Percentiles rank a stretch among this genome's conserved stretches.
phyloP scores from a whole-genome alignment of 371 early-diverging fungal genomes.

The Phascolomyces articulosus region DNA sequence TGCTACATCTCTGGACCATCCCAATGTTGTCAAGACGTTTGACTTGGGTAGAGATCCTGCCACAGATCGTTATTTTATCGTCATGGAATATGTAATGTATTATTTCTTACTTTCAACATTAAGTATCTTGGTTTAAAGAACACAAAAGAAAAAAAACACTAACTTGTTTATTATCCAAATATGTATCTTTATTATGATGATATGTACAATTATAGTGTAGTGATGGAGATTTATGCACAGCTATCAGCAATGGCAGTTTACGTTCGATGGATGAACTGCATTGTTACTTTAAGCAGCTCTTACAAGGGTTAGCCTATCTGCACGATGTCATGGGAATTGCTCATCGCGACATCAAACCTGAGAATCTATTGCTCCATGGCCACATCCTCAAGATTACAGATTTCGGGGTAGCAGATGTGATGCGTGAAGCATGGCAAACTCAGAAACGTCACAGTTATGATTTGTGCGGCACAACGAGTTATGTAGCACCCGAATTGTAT shows the following conservation, averaged over 20 bases:
- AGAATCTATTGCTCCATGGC: slow-evolving; percentile 48
- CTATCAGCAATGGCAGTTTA: slow-evolving; percentile 33
- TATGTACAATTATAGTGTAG: slow-evolving; percentile 25
- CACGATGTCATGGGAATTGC: slow-evolving; percentile 48
- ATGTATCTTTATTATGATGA: neutral
- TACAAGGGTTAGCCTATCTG: slow-evolving; percentile 81
- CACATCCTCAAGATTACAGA: slow-evolving; percentile 79
- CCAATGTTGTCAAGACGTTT: slow-evolving; percentile 88
- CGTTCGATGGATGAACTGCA: slow-evolving; percentile 32
- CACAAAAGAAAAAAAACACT: too few relatives aligned
- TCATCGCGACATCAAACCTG: slow-evolving; percentile 74
- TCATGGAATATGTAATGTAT: slow-evolving; percentile 81
- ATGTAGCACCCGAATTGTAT: slow-evolving; percentile 84
- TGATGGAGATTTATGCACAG: slow-evolving; percentile 51
- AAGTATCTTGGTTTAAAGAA: too few relatives aligned
- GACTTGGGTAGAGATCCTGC: slow-evolving; percentile 89
- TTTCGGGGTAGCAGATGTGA: slow-evolving; percentile 93
- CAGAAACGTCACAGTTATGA: slow-evolving; percentile 70
- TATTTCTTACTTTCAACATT: too few relatives aligned
- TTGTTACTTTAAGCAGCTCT: slow-evolving; percentile 77
- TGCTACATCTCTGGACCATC: slow-evolving; percentile 82
- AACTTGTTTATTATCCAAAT: too few relatives aligned
- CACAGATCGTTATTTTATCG: slow-evolving; percentile 82
- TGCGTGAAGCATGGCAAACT: slow-evolving; percentile 79
- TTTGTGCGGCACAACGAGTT: slow-evolving; percentile 82